Conservation (phyloP, 176 grass and related monocot species). For the Themeda triandra region DNA sequence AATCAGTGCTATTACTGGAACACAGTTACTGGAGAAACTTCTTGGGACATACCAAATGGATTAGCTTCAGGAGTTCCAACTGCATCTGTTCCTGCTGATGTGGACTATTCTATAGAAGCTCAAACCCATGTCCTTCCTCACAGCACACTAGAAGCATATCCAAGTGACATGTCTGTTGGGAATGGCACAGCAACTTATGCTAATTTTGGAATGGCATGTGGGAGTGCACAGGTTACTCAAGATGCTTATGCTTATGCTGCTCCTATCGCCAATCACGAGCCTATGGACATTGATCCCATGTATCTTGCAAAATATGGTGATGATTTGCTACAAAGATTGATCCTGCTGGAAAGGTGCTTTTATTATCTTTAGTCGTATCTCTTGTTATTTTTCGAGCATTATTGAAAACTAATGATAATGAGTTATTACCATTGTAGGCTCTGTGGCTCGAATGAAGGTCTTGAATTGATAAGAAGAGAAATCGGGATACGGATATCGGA, state of each 20-base stretch:
- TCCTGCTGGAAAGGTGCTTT: conserved; percentile 54
- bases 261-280: conserved; percentile 23
- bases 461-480: conserved; percentile 68
- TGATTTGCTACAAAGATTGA: conserved; percentile 79
- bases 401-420: conserved; percentile 22
- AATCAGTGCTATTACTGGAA: conserved; percentile 99
- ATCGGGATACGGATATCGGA: conserved; percentile 79
- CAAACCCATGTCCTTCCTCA: conserved; percentile 38
- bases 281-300: conserved; percentile 63
- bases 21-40: conserved; percentile 90
- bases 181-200: conserved; percentile 39
- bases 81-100: conserved; percentile 28
- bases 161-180: conserved; percentile 34
- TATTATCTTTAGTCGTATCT: conserved; percentile 26
- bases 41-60: conserved; percentile 80
- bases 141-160: conserved; percentile 40
- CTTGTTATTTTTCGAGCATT: conserved; percentile 16
- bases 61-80: conserved; percentile 30
- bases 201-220: conserved; percentile 35
- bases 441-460: conserved; percentile 33
- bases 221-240: conserved; percentile 38
- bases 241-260: conserved; percentile 44
- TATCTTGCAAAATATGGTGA: conserved; percentile 80
- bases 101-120: conserved; percentile 35
- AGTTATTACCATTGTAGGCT: conserved; percentile 23